Evolutionary conservation across 805 yeast genomes (phyloP), one percentile per base, ranked within the genome.

Genomic region (Blastobotrys attinorum): DNA sequence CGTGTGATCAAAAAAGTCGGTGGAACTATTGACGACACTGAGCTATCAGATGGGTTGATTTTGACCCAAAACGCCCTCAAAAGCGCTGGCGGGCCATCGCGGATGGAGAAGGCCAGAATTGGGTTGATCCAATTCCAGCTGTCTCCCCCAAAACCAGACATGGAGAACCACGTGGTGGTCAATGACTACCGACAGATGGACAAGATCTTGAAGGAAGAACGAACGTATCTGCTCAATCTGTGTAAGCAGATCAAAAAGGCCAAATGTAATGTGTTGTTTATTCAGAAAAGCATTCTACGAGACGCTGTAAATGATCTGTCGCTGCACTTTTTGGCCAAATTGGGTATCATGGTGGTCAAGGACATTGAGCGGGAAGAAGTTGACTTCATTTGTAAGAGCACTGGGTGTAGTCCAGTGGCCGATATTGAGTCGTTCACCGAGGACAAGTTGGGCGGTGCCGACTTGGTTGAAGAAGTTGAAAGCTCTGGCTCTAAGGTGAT

Each of bases 151-250:
- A 88, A 88, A 62, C 97, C 97, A 17, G 97, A 88, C 61, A 83
- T 94, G 83, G 98, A 92, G 69, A 92, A 92, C 65, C 90, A 89
- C 61, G 90, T 92, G 40, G 95, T 92, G 46, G 97, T 92, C 44
- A 92, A 85, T 61, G 99, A 92, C 65, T 92, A 92, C 71, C 79
- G 98, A 66, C 98, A 92, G 67, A 92, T 92, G 99, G 99, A 92
- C 67, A 92, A 90, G 70, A 92, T 92, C 55, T 73, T 92, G 61
- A 92, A 94, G 62, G 99, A 92, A 68, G 98, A 92, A 72, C 81
- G 99, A 63, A 92, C 96, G 22, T 92, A 92, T 62, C 70, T 92
- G 59, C 75, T 92, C 61, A 90, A 90, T 64, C 84, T 92, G 62
- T 89, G 96, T 72, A 92, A 92, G 67, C 87, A 86, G 62, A 87